phyloP scores from a whole-genome alignment of 495 filamentous ascomycete genomes.

The Talaromyces ruber region DNA sequence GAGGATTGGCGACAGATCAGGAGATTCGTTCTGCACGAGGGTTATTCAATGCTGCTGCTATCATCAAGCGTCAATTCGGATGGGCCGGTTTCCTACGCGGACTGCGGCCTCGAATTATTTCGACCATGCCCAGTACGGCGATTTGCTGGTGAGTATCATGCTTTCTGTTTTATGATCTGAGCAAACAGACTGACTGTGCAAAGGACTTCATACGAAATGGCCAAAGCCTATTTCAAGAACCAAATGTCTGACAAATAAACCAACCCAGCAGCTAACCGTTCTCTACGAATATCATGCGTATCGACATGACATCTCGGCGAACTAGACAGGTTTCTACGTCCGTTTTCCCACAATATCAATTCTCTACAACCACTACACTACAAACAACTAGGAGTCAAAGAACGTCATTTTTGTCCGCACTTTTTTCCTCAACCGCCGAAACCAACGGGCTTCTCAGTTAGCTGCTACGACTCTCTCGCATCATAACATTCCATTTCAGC shows the following conservation, averaged over 20 bases:
- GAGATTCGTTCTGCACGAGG: conserved; percentile 83
- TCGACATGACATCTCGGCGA: background rate
- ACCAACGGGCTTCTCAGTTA: background rate
- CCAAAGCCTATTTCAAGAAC: conserved; percentile 63
- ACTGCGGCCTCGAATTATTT: conserved; percentile 82
- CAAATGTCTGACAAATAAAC: conserved; percentile 15
- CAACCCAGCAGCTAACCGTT: background rate
- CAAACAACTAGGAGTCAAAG: background rate
- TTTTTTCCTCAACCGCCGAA: background rate
- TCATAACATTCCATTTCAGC: background rate
- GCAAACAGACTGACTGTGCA: conserved; percentile 12
- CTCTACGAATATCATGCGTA: background rate
- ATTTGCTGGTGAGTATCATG: conserved; percentile 82
- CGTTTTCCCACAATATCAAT: background rate
- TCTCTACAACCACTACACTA: background rate
- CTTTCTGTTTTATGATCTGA: background rate
- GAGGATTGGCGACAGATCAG: conserved; percentile 68
- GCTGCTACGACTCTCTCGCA: background rate
- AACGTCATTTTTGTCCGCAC: background rate
- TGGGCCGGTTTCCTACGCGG: conserved; percentile 86
- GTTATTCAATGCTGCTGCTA: conserved; percentile 68
- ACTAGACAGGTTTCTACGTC: background rate
- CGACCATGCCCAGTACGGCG: conserved; percentile 95
- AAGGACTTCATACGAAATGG: conserved; percentile 72
- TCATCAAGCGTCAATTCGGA: conserved; percentile 80